Conservation (phyloP, 2,329 filamentous ascomycete species). For the Talaromyces sp. region DNA sequence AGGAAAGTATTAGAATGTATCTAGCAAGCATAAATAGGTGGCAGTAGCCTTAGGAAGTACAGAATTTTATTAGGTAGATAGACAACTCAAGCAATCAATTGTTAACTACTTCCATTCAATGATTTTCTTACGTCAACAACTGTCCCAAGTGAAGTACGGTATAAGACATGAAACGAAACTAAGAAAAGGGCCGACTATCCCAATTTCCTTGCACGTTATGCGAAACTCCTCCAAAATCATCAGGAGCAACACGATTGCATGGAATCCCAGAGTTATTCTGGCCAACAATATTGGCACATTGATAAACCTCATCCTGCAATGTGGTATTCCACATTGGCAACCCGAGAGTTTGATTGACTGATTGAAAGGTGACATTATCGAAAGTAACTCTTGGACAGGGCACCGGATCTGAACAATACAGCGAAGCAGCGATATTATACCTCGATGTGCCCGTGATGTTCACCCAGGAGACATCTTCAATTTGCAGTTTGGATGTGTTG, state of each 20-base stretch:
- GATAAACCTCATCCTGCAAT: slow-evolving; percentile 33
- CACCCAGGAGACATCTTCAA: slow-evolving; percentile 46
- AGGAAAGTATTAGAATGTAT: too few species aligned
- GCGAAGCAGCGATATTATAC: slow-evolving; percentile 47
- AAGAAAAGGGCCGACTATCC: too few species aligned
- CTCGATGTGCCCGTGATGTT: slow-evolving; percentile 48
- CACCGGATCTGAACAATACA: slow-evolving; percentile 41
- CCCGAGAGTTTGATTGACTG: slow-evolving; percentile 31
- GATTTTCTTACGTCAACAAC: too few species aligned
- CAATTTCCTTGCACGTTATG: slow-evolving; percentile 9
- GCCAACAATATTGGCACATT: slow-evolving; percentile 40
- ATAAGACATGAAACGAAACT: too few species aligned
- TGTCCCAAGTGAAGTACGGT: too few species aligned
- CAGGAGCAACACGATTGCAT: slow-evolving; percentile 24
- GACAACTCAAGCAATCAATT: too few species aligned
- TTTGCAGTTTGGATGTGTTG: slow-evolving; percentile 30
- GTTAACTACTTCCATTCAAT: too few species aligned
- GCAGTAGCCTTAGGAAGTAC: too few species aligned
- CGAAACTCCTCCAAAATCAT: slow-evolving; percentile 17
- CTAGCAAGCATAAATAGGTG: too few species aligned
- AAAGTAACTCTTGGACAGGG: slow-evolving; percentile 46
- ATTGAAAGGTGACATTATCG: slow-evolving; percentile 44
- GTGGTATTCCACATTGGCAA: slow-evolving; percentile 24
- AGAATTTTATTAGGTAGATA: too few species aligned
- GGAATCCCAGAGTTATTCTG: slow-evolving; percentile 21